Percentiles rank a stretch among this genome's conserved stretches.
Conservation (phyloP, 805 yeast species). For the Kodamaea lidongshanica region DNA sequence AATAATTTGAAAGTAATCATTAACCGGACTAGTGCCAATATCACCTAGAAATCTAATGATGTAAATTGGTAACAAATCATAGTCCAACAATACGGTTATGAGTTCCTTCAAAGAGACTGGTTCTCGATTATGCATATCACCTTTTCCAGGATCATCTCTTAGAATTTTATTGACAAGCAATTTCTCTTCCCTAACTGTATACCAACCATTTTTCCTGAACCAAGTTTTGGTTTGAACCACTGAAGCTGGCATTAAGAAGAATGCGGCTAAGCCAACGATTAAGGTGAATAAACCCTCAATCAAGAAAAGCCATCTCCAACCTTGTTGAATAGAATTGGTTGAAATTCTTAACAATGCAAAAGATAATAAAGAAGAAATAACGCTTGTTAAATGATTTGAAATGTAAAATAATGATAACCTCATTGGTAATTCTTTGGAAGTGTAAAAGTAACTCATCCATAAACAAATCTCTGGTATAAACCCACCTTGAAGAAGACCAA, state of each 20-base stretch:
- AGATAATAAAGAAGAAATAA: slow-evolving; percentile 42
- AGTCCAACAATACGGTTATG: slow-evolving; percentile 16
- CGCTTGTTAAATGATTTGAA: slow-evolving; percentile 44
- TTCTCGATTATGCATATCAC: slow-evolving; percentile 27
- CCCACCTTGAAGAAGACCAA: slow-evolving; percentile 23
- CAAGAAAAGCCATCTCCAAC: slow-evolving; percentile 23
- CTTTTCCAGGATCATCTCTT: slow-evolving; percentile 27
- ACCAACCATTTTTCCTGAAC: slow-evolving; percentile 21
- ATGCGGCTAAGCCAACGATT: slow-evolving; percentile 15
- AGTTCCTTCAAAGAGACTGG: slow-evolving; percentile 18
- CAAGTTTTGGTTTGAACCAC: slow-evolving; percentile 29
- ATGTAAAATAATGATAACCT: slow-evolving; percentile 58
- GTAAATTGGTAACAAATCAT: slow-evolving; percentile 25
- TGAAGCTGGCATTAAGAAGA: slow-evolving; percentile 46
- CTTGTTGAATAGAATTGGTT: slow-evolving; percentile 12
- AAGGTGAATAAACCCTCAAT: slow-evolving; percentile 20
- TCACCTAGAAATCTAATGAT: slow-evolving; percentile 18
- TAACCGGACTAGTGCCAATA: slow-evolving; percentile 15
- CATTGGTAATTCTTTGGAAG: slow-evolving; percentile 49
- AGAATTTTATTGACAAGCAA: slow-evolving; percentile 25
- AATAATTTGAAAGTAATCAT: slow-evolving; percentile 10
- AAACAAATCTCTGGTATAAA: slow-evolving; percentile 54
- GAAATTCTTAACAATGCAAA: slow-evolving; percentile 47
- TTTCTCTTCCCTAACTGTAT: slow-evolving; percentile 22
- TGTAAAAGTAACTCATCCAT: slow-evolving; percentile 65